Conservation (phyloP, 2,329 filamentous ascomycete genomes). For the Venturia carpophila region DNA sequence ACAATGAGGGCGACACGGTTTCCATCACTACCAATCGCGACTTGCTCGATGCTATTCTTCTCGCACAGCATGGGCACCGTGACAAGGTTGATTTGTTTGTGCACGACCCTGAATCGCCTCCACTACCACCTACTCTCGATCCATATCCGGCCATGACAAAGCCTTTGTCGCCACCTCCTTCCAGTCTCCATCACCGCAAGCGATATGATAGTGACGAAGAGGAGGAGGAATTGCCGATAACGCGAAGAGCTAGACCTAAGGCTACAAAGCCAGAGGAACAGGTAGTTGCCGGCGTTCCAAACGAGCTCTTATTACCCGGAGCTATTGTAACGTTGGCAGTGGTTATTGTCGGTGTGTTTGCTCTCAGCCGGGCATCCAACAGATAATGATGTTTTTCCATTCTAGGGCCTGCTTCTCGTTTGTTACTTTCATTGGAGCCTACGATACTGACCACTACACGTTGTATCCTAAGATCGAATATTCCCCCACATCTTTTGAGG, state of each 20-base stretch:
- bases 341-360: slow-evolving; percentile 89
- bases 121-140: slow-evolving; percentile 57
- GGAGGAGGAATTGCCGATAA: slow-evolving; percentile 42
- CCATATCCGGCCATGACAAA: slow-evolving; percentile 48
- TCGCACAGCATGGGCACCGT: slow-evolving; percentile 66
- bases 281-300: slow-evolving; percentile 83
- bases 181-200: slow-evolving; percentile 39
- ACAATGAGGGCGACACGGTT: slow-evolving; percentile 93
- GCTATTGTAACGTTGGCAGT: slow-evolving; percentile 93
- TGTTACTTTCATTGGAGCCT: background rate
- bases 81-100: slow-evolving; percentile 98
- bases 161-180: slow-evolving; percentile 46
- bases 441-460: background rate
- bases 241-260: slow-evolving; percentile 36
- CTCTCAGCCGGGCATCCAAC: slow-evolving; percentile 59
- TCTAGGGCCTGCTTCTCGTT: background rate
- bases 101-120: slow-evolving; percentile 85
- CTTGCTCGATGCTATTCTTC: slow-evolving; percentile 76
- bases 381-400: slow-evolving; percentile 23
- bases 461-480: slow-evolving; percentile 1
- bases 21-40: slow-evolving; percentile 96
- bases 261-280: slow-evolving; percentile 57
- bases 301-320: slow-evolving; percentile 85
- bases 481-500: background rate
- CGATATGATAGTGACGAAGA: slow-evolving; percentile 49